Evolutionary conservation across 192 early-diverging fungal species (phyloP), one percentile per base, ranked within the genome.

Genomic region (Linnemannia schmuckeri): DNA sequence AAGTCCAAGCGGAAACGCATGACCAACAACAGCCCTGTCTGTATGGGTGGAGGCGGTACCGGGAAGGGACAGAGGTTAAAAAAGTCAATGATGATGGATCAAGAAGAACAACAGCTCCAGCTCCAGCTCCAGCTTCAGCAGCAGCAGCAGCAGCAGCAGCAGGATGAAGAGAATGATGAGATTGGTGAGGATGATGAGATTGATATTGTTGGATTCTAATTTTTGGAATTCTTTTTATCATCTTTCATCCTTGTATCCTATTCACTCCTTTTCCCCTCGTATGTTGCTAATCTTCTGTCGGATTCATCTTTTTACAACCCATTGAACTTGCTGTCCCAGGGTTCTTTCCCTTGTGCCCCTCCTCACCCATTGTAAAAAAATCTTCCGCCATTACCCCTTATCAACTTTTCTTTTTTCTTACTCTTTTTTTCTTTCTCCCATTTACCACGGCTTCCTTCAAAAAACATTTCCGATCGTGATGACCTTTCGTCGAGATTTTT

Each of bases 1-100:
- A 87, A 87, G 68, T 41, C 46, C 49, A 87, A 87, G 79, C 85
- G 85, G 79, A 87, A 87, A 78, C 55, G 72, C 33, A 38, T 40
- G 69, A 72, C 42, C 27, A 80, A 78, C 33, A 78, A 76, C 41
- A 70, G 72, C 33, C 61, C 79, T 40, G 70, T 46, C 33, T 72
- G 79, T 40, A 74, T 81, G 55, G 85, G 85, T 38, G 85, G 85
- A 52, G 85, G 79, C 10, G 85, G 79, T 18, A 87, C 85, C 54
- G 74, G 79, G 30, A 86, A 87, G 41, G 79, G 85, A 46, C 71
- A 68, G 47, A 81, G 79, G 79, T 75, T 76, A 87, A n/a, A 74
- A 52, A 78, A 66, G 79, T 54, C 69, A 66, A 15, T 75, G 27
- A 66, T 66, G 61, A 66, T 66, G 61, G 61, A 66, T 66, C 61